These are phyloP conservation scores for Bothriochloa decipiens DNA, from an alignment of 176 grass and related monocot genomes.

Conservation along the genomic window DNA sequence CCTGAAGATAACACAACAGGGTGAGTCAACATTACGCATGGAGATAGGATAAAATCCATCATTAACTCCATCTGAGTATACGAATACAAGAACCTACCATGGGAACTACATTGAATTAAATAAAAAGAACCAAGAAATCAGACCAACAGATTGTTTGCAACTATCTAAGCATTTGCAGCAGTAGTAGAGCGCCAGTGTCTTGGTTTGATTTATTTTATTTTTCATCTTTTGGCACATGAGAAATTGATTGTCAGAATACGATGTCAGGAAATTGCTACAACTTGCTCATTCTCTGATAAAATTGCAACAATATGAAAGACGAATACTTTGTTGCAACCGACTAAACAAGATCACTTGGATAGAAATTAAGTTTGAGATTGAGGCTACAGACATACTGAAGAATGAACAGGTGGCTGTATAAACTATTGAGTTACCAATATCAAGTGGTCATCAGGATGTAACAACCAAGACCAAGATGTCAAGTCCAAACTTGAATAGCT, in stretches of 20 bases:
- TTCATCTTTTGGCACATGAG: neutral
- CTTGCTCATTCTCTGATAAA: neutral
- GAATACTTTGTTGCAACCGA: neutral
- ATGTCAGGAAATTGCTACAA: neutral
- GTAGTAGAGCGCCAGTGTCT: neutral
- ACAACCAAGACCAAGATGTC: neutral
- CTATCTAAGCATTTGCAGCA: neutral
- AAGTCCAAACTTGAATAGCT: constrained; percentile 8
- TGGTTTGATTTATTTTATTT: neutral
- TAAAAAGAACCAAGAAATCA: constrained; percentile 14
- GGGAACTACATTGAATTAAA: neutral
- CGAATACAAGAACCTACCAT: neutral
- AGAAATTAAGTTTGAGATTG: neutral
- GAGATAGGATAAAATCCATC: neutral
- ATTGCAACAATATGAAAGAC: constrained; percentile 1
- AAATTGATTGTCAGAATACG: neutral
- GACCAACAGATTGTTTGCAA: neutral
- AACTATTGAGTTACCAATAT: constrained; percentile 27
- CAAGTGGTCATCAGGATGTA: neutral
- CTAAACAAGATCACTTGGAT: neutral
- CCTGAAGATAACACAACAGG: constrained; percentile 52
- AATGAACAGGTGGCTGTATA: neutral
- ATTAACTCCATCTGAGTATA: neutral
- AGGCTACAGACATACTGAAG: neutral
- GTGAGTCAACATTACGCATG: neutral